Percentiles rank a stretch among this genome's conserved stretches.
Evolutionary conservation across 495 filamentous ascomycete genomes (phyloP).

Genomic region (Schizothecium vesticola): DNA sequence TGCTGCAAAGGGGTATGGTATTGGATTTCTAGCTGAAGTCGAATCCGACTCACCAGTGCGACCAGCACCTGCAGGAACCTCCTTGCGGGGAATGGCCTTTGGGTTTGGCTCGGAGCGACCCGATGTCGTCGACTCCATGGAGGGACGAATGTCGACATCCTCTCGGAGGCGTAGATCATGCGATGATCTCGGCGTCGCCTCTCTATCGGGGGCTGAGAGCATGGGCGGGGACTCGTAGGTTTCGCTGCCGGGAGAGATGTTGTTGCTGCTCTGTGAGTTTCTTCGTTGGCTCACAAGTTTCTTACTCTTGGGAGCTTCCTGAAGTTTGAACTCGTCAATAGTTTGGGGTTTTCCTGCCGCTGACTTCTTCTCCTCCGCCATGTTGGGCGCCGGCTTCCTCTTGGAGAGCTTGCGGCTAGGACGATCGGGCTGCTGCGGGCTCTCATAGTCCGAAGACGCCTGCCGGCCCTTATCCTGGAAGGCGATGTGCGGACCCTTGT

Average conservation of each 20-base stretch:
- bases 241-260: conserved; percentile 12
- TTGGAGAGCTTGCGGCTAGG: conserved; percentile 43
- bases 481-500: conserved; percentile 33
- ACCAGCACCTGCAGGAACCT: conserved; percentile 33
- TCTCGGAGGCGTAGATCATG: conserved; percentile 45
- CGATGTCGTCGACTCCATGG: conserved; percentile 34
- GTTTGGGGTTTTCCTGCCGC: conserved; percentile 24
- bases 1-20: neutral
- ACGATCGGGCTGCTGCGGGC: conserved; percentile 33
- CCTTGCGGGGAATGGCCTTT: conserved; percentile 46
- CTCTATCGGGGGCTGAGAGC: conserved; percentile 32
- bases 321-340: conserved; percentile 62
- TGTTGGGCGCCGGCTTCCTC: conserved; percentile 38
- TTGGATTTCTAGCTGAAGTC: neutral
- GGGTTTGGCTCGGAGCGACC: conserved; percentile 19
- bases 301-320: conserved; percentile 67
- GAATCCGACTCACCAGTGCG: conserved; percentile 32
- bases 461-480: conserved; percentile 82
- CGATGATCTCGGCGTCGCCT: conserved; percentile 42
- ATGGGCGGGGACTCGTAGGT: conserved; percentile 29
- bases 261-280: conserved; percentile 52
- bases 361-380: conserved; percentile 38
- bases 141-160: conserved; percentile 38
- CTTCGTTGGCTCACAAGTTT: conserved; percentile 56
- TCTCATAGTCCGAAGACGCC: conserved; percentile 47